These are phyloP conservation scores for Fonsecaea monophora DNA, from an alignment of 2,329 filamentous ascomycete species.

Conservation along the genomic window DNA sequence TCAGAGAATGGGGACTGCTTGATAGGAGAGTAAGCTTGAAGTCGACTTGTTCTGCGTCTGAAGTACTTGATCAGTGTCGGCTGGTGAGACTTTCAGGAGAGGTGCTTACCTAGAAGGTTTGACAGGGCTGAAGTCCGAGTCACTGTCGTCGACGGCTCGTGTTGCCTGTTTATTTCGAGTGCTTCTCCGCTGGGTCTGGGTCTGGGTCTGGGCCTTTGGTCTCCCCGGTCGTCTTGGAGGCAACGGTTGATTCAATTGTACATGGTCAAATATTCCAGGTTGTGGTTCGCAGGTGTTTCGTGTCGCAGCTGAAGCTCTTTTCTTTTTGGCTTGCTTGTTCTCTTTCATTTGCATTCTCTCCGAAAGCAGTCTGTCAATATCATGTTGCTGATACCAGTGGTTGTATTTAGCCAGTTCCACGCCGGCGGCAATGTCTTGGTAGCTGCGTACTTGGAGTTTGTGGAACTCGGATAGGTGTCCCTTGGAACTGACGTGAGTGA, in stretches of 20 bases:
- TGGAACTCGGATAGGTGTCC: conserved; percentile 87
- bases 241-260: conserved; percentile 18
- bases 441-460: conserved; percentile 75
- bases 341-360: conserved; percentile 80
- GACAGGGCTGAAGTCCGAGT: conserved; percentile 35
- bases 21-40: conserved; percentile 20
- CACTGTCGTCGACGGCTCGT: conserved; percentile 31
- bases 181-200: conserved; percentile 24
- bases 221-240: conserved; percentile 15
- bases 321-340: conserved; percentile 60
- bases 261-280: conserved; percentile 3
- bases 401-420: conserved; percentile 72
- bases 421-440: conserved; percentile 70
- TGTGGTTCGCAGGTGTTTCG: conserved; percentile 24
- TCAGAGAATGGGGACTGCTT: conserved; percentile 13
- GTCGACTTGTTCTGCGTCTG: conserved; percentile 25
- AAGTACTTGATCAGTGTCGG: conserved; percentile 7
- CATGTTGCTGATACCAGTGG: conserved; percentile 75
- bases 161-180: conserved; percentile 19
- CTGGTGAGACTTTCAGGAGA: background rate
- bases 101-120: conserved; percentile 29
- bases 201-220: conserved; percentile 20
- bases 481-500: conserved; percentile 92
- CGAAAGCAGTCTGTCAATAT: conserved; percentile 74
- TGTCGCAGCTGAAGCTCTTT: conserved; percentile 17